These are phyloP conservation scores for Pyrenopolyporus hunteri DNA, from an alignment of 495 filamentous ascomycete species.

Conservation along the genomic window DNA sequence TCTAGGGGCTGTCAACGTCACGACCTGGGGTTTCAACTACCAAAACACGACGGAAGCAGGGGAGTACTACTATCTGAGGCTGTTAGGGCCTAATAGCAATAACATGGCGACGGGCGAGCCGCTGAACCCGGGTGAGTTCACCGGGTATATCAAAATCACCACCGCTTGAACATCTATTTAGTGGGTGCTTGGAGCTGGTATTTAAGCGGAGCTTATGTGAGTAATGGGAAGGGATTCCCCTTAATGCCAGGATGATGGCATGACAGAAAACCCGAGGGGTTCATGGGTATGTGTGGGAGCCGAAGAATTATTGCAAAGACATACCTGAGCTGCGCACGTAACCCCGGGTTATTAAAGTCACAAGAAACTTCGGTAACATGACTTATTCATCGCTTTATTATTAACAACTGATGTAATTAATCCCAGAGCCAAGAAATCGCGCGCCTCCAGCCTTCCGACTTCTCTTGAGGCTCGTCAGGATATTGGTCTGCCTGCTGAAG, in stretches of 20 bases:
- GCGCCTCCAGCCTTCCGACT: conserved; percentile 38
- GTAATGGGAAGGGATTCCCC: background rate
- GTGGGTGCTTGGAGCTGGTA: background rate
- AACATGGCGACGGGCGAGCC: conserved; percentile 31
- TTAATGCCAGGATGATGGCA: background rate
- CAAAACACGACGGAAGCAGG: conserved; percentile 33
- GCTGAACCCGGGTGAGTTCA: conserved; percentile 31
- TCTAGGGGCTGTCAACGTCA: conserved; percentile 35
- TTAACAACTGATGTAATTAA: no score
- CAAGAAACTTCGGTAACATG: no score
- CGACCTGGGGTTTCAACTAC: conserved; percentile 38
- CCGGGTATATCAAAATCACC: conserved; percentile 29
- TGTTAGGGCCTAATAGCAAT: conserved; percentile 28
- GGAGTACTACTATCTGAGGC: conserved; percentile 31
- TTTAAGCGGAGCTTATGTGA: background rate
- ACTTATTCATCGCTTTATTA: no score
- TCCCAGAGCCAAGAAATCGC: conserved; percentile 53
- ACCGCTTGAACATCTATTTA: background rate
- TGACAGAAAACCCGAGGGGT: background rate
- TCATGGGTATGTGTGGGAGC: background rate
- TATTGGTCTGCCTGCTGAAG: conserved; percentile 46
- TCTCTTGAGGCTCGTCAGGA: conserved; percentile 42
- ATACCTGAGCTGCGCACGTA: no score
- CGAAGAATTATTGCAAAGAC: background rate
- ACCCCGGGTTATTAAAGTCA: no score